Percentiles rank a stretch among this genome's conserved stretches.
phyloP scores from a whole-genome alignment of 1,284 basidiomycete species.

The Ceratorhiza oryzae-sativae region DNA sequence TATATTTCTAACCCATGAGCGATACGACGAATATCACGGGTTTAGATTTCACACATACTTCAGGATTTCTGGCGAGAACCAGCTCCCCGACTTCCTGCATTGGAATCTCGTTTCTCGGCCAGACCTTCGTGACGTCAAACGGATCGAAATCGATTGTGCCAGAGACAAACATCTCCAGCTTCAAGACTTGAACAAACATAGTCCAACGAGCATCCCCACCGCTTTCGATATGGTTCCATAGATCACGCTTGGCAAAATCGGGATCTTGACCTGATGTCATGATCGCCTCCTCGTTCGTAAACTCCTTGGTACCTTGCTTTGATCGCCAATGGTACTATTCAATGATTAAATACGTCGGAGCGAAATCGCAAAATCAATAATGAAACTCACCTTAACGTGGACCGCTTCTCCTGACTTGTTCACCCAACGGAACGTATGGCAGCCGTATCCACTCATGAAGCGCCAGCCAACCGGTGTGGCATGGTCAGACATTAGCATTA shows the following conservation, averaged over 20 bases:
- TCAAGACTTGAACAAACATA: slow-evolving; percentile 51
- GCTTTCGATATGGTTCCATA: slow-evolving; percentile 53
- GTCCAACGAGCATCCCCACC: slow-evolving; percentile 53
- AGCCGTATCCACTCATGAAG: slow-evolving; percentile 88
- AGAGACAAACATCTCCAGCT: slow-evolving; percentile 48
- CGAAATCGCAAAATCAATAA: slow-evolving; percentile 25
- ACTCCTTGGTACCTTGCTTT: slow-evolving; percentile 44
- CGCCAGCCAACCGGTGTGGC: slow-evolving; percentile 90
- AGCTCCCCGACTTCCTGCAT: slow-evolving; percentile 53
- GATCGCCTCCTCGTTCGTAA: slow-evolving; percentile 52
- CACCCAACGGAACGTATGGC: slow-evolving; percentile 86
- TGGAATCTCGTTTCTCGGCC: slow-evolving; percentile 50
- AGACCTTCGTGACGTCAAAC: slow-evolving; percentile 55
- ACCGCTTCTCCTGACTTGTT: slow-evolving; percentile 82
- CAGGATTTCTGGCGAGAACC: slow-evolving; percentile 51
- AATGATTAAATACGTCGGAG: slow-evolving; percentile 3
- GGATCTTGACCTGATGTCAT: slow-evolving; percentile 51
- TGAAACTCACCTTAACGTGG: slow-evolving; percentile 84
- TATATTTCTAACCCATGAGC: too few relatives aligned
- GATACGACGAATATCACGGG: too few relatives aligned
- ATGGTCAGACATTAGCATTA: slow-evolving; percentile 89
- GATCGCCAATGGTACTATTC: slow-evolving; percentile 47
- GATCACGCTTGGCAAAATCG: slow-evolving; percentile 52
- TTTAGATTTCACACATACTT: not conserved
- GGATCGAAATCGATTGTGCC: slow-evolving; percentile 50